Conservation (phyloP, 345 rosid species). For the Acer campestre region DNA sequence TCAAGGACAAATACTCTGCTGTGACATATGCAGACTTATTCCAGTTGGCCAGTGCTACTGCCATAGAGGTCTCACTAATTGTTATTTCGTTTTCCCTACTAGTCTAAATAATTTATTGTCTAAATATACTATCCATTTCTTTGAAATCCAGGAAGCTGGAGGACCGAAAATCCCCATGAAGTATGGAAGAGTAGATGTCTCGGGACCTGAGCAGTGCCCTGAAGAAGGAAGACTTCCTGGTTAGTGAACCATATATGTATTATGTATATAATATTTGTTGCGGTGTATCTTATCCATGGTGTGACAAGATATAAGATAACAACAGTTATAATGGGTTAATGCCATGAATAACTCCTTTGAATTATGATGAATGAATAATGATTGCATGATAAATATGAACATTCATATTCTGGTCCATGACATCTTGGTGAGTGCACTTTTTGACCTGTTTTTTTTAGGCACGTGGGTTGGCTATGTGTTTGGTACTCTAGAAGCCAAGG, state of each 20-base stretch:
- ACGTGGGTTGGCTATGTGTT: not conserved
- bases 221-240: slow-evolving; percentile 99
- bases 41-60: slow-evolving; percentile 96
- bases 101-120: not conserved
- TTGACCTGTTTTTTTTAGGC: not conserved
- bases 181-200: slow-evolving; percentile 88
- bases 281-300: not conserved
- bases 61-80: slow-evolving; percentile 66
- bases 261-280: not conserved
- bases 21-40: slow-evolving; percentile 89
- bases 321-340: slow-evolving; percentile 2
- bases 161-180: slow-evolving; percentile 93
- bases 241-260: slow-evolving; percentile 34
- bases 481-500: not conserved
- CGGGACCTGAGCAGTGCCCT: slow-evolving; percentile 77
- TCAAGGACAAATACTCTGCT: slow-evolving; percentile 83
- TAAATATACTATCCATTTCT: slow-evolving; percentile 25
- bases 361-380: not conserved
- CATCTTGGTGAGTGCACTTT: not conserved
- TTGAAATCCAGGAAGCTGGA: slow-evolving; percentile 75
- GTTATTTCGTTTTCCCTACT: slow-evolving; percentile 5
- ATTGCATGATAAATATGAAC: not conserved
- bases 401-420: not conserved
- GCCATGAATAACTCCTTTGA: not conserved
- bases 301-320: not conserved